Evolutionary conservation across 1,284 basidiomycete genomes (phyloP), one percentile per base, ranked within the genome.

Genomic region (Uromyces viciae-fabae): DNA sequence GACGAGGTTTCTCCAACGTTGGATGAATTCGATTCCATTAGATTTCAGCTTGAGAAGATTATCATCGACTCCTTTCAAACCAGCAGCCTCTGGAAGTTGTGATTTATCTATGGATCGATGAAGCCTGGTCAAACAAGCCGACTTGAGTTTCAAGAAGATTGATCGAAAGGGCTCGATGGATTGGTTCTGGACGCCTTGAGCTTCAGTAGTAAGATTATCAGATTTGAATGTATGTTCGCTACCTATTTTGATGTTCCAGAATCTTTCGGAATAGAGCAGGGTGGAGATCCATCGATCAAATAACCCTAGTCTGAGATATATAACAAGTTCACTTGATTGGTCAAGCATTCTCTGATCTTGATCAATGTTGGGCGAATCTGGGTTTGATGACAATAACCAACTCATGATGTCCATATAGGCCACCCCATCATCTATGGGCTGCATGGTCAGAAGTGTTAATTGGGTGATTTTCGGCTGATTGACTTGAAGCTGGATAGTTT

Each of bases 371-470:
- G 17, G 42, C 2, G 9, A 22, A n/a, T 33, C 49, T 22, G 43
- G 42, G 49, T 31, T 72, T 8, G 69, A 31, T 9, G 69, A 72
- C 22, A 72, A 46, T 31, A 72, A 46, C 69, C 69, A 72, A 33
- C 28, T 72, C 69, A 72, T 72, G 25, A 72, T 31, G 28, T 72
- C 46, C 25, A 72, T 72, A 31, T 72, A 72, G 25, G 49, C n/a
- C 43, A 52, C 68, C 62, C 62, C 62, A 36, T 66, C 62, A 15
- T 66, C 62, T 11, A 66, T 42, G 38, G 22, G n/a, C 19, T 68
- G 40, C 66, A 68, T 68, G 56, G n/a, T n/a, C n/a, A n/a, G n/a
- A n/a, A n/a, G n/a, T n/a, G n/a, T n/a, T n/a, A n/a, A n/a, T n/a
- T n/a, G n/a, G n/a, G n/a, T n/a, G n/a, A n/a, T n/a, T n/a, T n/a